These are phyloP conservation scores for Phytopythium montanum DNA, from an alignment of 352 stramenopile genomes.

Conservation along the genomic window DNA sequence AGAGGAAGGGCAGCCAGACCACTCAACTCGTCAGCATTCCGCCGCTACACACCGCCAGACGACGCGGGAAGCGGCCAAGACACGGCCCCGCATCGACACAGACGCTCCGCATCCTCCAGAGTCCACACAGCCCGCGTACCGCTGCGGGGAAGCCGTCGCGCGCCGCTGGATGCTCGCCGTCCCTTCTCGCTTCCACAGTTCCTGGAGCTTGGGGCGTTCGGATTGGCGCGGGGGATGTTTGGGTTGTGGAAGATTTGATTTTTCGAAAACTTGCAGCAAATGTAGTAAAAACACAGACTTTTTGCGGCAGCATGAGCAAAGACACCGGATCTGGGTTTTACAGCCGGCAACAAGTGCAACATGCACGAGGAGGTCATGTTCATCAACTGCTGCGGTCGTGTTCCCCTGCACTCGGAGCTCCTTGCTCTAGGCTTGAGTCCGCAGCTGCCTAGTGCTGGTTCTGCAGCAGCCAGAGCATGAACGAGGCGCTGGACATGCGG, in stretches of 20 bases:
- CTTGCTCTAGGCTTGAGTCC: not conserved
- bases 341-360: not conserved
- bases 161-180: not conserved
- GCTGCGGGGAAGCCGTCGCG: not conserved
- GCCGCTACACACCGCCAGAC: not conserved
- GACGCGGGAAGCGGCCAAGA: not conserved
- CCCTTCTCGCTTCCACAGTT: not conserved
- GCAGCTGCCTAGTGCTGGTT: slow-evolving; percentile 41
- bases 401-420: not conserved
- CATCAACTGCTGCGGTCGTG: not conserved
- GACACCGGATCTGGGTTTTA: too few species aligned
- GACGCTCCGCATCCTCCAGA: not conserved
- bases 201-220: not conserved
- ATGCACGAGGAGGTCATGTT: not conserved
- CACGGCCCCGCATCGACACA: not conserved
- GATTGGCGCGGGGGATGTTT: not conserved
- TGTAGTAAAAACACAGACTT: too few species aligned
- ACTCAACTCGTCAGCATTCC: not conserved
- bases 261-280: not conserved
- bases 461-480: slow-evolving; percentile 81
- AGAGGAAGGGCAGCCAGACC: not conserved
- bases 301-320: too few species aligned
- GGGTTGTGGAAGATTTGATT: not conserved
- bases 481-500: slow-evolving; percentile 79
- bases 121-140: not conserved